Base-by-base conservation (phyloP, 257 asterid genomes). In the Rhazya stricta region DNA sequence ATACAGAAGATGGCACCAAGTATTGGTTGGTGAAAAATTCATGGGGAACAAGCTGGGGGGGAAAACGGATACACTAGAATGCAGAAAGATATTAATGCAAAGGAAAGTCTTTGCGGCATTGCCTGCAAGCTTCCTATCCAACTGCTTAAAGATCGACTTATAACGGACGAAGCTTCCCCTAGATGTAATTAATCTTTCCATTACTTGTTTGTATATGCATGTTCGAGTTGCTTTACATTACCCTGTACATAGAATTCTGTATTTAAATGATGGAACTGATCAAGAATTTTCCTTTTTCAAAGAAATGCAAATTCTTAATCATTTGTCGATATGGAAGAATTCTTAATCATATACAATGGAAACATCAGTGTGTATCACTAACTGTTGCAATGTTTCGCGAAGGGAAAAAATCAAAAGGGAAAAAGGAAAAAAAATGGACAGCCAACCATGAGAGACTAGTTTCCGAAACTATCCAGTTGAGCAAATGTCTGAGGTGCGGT, bases 151-250 rank as follows among this genome's bases (percentile, higher is more conserved):
- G 82, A n/a, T n/a, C 86, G 30, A 84, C 81, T 74, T 84, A 83
- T 30, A 88, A 86, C 37, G 89, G 85, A 61, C 88, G 84, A 69
- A 90, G 81, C 23, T 83, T 77, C 18, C 67, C n/a, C n/a, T n/a
- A n/a, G n/a, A n/a, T n/a, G n/a, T n/a, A n/a, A n/a, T n/a, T n/a
- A n/a, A n/a, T n/a, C n/a, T n/a, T n/a, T n/a, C n/a, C n/a, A n/a
- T n/a, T n/a, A n/a, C n/a, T n/a, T n/a, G n/a, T n/a, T n/a, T n/a
- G n/a, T n/a, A n/a, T n/a, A n/a, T n/a, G n/a, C n/a, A n/a, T n/a
- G n/a, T n/a, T n/a, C n/a, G n/a, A n/a, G n/a, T n/a, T n/a, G n/a
- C n/a, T n/a, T n/a, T n/a, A n/a, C n/a, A n/a, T n/a, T n/a, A n/a
- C n/a, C n/a, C n/a, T n/a, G n/a, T n/a, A n/a, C n/a, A n/a, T n/a